Evolutionary conservation across 148 eudicot genomes (phyloP).

Genomic region (Rhododendron henanense): DNA sequence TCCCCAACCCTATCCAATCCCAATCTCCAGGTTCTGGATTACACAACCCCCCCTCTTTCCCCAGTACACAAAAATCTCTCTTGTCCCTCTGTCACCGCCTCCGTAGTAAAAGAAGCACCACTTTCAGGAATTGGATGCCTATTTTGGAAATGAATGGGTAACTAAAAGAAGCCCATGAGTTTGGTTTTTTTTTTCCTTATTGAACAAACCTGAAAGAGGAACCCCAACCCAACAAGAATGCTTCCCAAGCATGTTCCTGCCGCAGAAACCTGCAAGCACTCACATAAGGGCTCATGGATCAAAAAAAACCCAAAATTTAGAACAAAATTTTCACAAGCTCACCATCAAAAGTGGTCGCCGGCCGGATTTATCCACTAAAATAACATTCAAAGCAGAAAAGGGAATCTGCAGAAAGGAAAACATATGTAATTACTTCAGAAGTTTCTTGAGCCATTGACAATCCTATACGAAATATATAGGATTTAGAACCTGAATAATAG

Average conservation of each 20-base stretch:
- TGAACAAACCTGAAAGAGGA: constrained; percentile 22
- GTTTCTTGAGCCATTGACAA: background rate
- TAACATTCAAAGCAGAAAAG: constrained; percentile 26
- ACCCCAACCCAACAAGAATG: constrained; percentile 18
- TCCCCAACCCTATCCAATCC: no score
- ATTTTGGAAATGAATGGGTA: background rate
- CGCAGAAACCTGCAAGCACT: constrained; percentile 14
- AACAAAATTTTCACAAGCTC: constrained; percentile 5
- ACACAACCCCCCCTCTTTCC: no score
- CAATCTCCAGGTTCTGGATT: no score
- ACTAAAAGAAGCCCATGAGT: background rate
- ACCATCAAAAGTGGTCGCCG: constrained; percentile 57
- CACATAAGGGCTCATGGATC: background rate
- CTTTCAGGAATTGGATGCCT: background rate
- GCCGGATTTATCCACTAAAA: constrained; percentile 48
- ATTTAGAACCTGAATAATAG: constrained; percentile 52
- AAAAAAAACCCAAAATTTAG: background rate
- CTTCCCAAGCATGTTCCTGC: constrained; percentile 22
- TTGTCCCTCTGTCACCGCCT: no score
- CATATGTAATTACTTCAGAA: background rate
- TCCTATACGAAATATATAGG: background rate
- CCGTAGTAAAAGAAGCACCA: no score
- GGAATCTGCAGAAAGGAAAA: constrained; percentile 34
- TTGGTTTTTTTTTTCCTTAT: background rate
- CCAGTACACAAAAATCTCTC: no score